Percentiles rank a stretch among this genome's conserved stretches.
Conservation (phyloP, 495 filamentous ascomycete species). For the Xylaria scruposa region DNA sequence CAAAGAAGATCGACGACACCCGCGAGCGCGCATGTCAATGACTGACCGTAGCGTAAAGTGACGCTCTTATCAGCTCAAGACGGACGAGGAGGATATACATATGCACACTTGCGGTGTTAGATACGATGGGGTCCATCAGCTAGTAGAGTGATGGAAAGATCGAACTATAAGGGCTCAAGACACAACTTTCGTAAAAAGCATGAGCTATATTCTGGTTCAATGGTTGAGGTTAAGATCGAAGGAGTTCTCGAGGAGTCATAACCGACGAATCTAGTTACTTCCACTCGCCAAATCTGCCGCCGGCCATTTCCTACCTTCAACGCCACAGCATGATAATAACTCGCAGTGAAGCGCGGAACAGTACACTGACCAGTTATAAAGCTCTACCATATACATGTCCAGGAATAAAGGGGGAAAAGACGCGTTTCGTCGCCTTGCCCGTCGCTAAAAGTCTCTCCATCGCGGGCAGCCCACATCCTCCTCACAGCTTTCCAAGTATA, state of each 20-base stretch:
- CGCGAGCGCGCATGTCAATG: constrained; percentile 16
- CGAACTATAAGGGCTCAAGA: constrained; percentile 7
- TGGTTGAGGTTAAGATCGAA: constrained; percentile 24
- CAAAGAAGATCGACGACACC: constrained; percentile 18
- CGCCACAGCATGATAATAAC: constrained; percentile 26
- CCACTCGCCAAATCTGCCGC: constrained; percentile 20
- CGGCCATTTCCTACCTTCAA: constrained; percentile 24
- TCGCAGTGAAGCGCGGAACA: constrained; percentile 24
- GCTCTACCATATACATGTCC: constrained; percentile 26
- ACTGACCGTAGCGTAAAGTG: constrained; percentile 18
- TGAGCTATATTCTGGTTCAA: constrained; percentile 15
- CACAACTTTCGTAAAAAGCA: too few relatives aligned
- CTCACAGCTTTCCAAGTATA: constrained; percentile 35
- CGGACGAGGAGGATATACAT: constrained; percentile 23
- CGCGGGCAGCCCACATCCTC: constrained; percentile 35
- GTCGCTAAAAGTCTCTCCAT: constrained; percentile 34
- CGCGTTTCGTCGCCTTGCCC: constrained; percentile 28
- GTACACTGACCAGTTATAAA: constrained; percentile 27
- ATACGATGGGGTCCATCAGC: constrained; percentile 20
- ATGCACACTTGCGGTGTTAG: constrained; percentile 23
- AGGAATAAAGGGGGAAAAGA: constrained; percentile 31
- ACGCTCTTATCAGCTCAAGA: constrained; percentile 24
- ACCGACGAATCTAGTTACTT: constrained; percentile 25
- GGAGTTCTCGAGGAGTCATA: constrained; percentile 23
- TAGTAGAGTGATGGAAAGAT: constrained; percentile 24